Conservation (phyloP, 2,329 filamentous ascomycete genomes). For the Exophiala bonariae region DNA sequence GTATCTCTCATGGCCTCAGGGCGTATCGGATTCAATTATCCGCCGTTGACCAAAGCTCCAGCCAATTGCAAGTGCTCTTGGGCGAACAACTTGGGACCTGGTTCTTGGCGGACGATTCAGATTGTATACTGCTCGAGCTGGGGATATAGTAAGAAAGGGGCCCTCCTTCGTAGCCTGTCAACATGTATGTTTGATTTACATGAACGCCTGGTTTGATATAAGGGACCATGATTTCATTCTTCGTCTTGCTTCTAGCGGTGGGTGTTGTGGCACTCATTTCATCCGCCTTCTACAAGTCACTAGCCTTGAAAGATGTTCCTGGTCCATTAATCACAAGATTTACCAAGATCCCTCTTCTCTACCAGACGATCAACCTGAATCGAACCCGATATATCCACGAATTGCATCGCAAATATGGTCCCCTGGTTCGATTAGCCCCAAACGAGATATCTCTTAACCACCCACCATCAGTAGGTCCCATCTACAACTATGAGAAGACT, state of each 20-base stretch:
- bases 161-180: not conserved
- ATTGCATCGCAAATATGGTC: conserved; percentile 71
- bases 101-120: conserved; percentile 1
- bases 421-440: conserved; percentile 72
- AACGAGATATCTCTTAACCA: conserved; percentile 63
- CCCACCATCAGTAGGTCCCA: conserved; percentile 31
- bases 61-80: not conserved
- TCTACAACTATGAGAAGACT: conserved; percentile 39
- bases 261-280: conserved; percentile 9
- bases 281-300: conserved; percentile 9
- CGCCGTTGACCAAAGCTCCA: conserved; percentile 1
- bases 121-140: conserved; percentile 3
- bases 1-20: not conserved
- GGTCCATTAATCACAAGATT: conserved; percentile 14
- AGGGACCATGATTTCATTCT: conserved; percentile 10
- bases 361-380: conserved; percentile 11
- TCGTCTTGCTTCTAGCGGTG: conserved; percentile 6
- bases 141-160: conserved; percentile 4
- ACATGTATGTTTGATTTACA: conserved; percentile 2
- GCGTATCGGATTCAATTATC: conserved; percentile 3
- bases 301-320: conserved; percentile 12
- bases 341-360: conserved; percentile 14
- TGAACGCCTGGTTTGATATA: conserved; percentile 1
- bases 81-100: not conserved
- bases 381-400: conserved; percentile 28